Evolutionary conservation across 192 early-diverging fungal genomes (phyloP).

Genomic region (Umbelopsis sp.): DNA sequence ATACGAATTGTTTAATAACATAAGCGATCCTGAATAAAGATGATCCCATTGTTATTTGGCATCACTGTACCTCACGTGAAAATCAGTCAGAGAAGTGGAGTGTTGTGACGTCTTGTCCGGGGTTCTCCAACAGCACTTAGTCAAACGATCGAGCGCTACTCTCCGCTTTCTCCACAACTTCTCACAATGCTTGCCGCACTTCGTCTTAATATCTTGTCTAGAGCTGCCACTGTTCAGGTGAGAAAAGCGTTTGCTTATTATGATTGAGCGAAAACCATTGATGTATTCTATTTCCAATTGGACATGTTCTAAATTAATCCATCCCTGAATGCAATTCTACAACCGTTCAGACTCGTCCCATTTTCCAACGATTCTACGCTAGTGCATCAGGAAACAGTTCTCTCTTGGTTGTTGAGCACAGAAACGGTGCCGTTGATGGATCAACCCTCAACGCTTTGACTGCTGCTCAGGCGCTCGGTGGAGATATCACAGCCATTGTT

Average conservation of each 20-base stretch:
- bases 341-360: not conserved
- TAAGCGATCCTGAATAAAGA: too few relatives aligned
- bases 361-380: conserved; percentile 43
- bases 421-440: conserved; percentile 67
- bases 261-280: not conserved
- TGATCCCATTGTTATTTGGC: too few relatives aligned
- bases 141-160: not conserved
- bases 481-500: conserved; percentile 86
- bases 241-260: not conserved
- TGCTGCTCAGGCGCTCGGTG: conserved; percentile 81
- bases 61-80: conserved; percentile 3
- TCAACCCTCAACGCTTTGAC: conserved; percentile 86
- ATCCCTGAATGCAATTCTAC: not conserved
- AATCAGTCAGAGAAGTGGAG: not conserved
- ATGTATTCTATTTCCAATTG: not conserved
- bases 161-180: conserved; percentile 20
- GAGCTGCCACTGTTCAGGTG: conserved; percentile 10
- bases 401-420: conserved; percentile 89
- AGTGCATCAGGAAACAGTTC: conserved; percentile 63
- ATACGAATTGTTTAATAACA: not conserved
- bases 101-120: conserved; percentile 19
- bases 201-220: conserved; percentile 9
- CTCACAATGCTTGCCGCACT: conserved; percentile 4
- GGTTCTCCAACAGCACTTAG: not conserved
- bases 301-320: not conserved